Evolutionary conservation across 2,329 filamentous ascomycete genomes (phyloP).

Genomic region (Ambrosiella beaveri): DNA sequence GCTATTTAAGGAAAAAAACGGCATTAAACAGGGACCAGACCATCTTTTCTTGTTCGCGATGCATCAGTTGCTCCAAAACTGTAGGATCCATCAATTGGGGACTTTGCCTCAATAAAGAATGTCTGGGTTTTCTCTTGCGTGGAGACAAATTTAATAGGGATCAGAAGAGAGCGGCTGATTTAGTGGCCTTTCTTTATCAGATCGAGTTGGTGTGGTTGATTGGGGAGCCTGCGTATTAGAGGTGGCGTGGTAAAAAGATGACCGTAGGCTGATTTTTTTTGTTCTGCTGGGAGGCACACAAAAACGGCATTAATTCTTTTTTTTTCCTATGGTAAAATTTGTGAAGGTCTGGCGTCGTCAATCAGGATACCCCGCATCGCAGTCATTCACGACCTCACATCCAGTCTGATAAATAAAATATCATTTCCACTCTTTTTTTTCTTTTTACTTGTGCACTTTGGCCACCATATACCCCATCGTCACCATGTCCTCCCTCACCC

Average conservation of each 20-base stretch:
- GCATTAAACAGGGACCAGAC: no score
- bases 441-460: no score
- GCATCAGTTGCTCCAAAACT: no score
- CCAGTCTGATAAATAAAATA: no score
- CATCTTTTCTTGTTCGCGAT: no score
- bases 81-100: no score
- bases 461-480: background rate
- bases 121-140: background rate
- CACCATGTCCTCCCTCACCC: constrained; percentile 12
- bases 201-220: constrained; percentile 1
- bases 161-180: background rate
- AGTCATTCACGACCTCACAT: background rate
- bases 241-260: no score
- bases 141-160: background rate
- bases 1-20: no score
- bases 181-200: constrained; percentile 4
- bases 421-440: no score
- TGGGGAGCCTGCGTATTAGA: background rate
- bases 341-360: background rate
- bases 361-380: constrained; percentile 3
- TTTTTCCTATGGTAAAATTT: background rate
- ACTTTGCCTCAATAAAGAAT: no score
- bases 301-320: background rate
- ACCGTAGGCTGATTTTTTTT: background rate
- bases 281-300: background rate